Evolutionary conservation across 1,284 basidiomycete genomes (phyloP).

Genomic region (Cystobasidium slooffiae): DNA sequence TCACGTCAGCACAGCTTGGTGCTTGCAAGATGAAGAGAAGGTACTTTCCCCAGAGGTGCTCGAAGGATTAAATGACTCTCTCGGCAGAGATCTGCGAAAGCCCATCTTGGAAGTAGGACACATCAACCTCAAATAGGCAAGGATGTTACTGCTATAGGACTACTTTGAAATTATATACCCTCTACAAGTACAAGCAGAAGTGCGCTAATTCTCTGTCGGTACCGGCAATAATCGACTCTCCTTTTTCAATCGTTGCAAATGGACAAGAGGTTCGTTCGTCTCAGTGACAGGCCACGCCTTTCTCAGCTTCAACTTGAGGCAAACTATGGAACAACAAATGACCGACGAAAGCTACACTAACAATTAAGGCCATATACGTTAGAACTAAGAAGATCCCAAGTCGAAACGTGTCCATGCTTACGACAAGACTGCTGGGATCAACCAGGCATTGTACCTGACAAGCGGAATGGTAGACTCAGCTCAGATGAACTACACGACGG

Average conservation of each 20-base stretch:
- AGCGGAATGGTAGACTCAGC: no score
- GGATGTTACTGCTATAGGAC: neutral
- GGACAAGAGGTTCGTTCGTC: neutral
- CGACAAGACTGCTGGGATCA: slow-evolving; percentile 31
- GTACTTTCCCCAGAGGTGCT: slow-evolving; percentile 11
- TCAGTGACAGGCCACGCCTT: slow-evolving; percentile 42
- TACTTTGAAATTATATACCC: no score
- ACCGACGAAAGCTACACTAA: slow-evolving; percentile 39
- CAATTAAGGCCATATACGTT: neutral
- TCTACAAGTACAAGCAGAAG: neutral
- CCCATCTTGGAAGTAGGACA: neutral
- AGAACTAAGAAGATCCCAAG: neutral
- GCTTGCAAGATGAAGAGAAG: slow-evolving; percentile 23
- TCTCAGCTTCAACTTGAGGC: slow-evolving; percentile 26
- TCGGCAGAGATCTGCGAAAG: slow-evolving; percentile 15
- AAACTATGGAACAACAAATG: slow-evolving; percentile 35
- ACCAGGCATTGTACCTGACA: slow-evolving; percentile 39
- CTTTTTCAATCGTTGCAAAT: neutral
- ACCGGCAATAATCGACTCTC: no score
- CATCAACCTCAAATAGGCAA: slow-evolving; percentile 22
- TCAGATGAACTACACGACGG: neutral
- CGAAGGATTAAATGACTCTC: neutral
- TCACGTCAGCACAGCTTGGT: slow-evolving; percentile 79
- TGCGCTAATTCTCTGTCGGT: neutral
- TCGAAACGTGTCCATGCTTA: neutral